Base-by-base conservation (phyloP, 441 rosid species). In the Pelargonium citronellum region DNA sequence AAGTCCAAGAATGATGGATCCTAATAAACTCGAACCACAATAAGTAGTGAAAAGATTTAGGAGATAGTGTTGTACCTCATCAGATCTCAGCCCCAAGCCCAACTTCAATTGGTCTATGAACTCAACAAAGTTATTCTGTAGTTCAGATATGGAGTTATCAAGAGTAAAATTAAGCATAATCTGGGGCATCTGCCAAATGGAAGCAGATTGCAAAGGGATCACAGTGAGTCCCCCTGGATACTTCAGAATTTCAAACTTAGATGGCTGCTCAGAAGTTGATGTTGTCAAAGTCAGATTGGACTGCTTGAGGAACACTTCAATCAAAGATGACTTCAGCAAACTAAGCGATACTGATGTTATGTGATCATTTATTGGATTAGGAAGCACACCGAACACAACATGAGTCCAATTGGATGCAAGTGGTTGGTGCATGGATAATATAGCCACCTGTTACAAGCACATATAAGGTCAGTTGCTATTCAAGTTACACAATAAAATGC, bases 221-320 rank as follows among this genome's bases (percentile, higher is more conserved):
- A 89, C 72, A 66, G 95, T 84, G 46, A 94, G 75, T 27, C 97
- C 98, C 53, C 87, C 87, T 6, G 89, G 88, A 79, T 89, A 85
- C 80, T 82, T 88, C 77, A 90, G 77, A 80, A 88, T 84, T 83
- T 94, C 87, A 78, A 89, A 87, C 22, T 60, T 37, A 69, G 79
- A 77, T 58, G 91, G 81, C 80, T 81, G 79, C 67, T 95, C 97
- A 58, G 89, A 89, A 67, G 71, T 67, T 46, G 90, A 67, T 67
- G 78, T 77, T 27, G 83, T 87, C 73, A 94, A 75, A 47, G 91
- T 88, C 78, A 92, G 82, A 80, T 80, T 85, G 19, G 75, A 64
- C 66, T 76, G 81, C 70, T 68, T 67, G 69, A 82, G 79, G 82
- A 87, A 87, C 73, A 94, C 73, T 49, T 87, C 86, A 67, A 88